Evolutionary conservation across 1,284 basidiomycete genomes (phyloP).

Genomic region (Phaffia rhodozyma): DNA sequence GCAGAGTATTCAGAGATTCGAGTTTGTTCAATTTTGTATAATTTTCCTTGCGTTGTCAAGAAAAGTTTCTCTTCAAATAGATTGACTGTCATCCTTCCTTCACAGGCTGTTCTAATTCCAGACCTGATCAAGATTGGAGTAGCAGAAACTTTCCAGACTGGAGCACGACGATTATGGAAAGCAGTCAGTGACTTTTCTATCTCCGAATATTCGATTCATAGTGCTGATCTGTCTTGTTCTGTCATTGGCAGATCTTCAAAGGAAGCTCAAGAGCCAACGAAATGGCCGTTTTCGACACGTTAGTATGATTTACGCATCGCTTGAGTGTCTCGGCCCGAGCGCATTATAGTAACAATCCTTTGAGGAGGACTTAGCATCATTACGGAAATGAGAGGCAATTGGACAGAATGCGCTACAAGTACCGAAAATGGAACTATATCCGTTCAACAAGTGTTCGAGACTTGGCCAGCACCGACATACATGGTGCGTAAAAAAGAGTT

Average conservation of each 20-base stretch:
- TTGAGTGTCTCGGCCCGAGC: no score
- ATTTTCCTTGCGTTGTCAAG: no score
- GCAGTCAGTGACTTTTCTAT: not conserved
- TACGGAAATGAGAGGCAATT: slow-evolving; percentile 11
- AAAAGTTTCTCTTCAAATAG: not conserved
- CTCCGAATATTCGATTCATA: not conserved
- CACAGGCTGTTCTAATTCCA: slow-evolving; percentile 4
- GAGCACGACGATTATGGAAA: slow-evolving; percentile 17
- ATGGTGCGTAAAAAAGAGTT: slow-evolving; percentile 2
- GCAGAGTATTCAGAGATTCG: slow-evolving; percentile 15
- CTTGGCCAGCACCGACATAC: slow-evolving; percentile 10
- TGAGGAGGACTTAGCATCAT: not conserved
- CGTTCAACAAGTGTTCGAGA: slow-evolving; percentile 18
- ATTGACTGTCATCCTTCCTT: not conserved
- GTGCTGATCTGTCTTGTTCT: not conserved
- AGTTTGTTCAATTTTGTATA: no score
- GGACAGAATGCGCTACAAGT: slow-evolving; percentile 16
- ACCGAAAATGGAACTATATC: slow-evolving; percentile 18
- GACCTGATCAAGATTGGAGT: slow-evolving; percentile 17
- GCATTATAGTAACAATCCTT: not conserved
- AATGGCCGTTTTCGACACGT: slow-evolving; percentile 12
- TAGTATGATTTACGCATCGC: not conserved
- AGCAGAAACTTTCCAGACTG: slow-evolving; percentile 17
- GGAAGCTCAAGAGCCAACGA: slow-evolving; percentile 12
- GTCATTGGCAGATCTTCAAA: slow-evolving; percentile 8